Conservation (phyloP, 305 asterid genomes). For the Solanum hybrid region DNA sequence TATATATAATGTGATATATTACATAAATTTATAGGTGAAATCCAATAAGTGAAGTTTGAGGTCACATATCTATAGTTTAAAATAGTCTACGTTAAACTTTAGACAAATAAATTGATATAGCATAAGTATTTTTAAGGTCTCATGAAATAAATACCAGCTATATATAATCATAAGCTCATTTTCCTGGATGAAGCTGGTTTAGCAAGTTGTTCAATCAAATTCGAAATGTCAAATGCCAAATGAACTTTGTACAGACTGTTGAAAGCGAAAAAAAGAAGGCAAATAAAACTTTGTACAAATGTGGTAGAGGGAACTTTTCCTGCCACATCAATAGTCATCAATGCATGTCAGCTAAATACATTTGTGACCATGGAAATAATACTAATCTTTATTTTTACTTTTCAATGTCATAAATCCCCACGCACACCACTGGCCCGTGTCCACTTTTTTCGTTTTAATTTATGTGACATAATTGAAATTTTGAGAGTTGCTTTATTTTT, state of each 20-base stretch:
- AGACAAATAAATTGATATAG: background rate
- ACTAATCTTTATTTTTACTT: background rate
- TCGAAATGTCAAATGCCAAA: background rate
- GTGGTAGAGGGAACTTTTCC: background rate
- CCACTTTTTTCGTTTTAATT: background rate
- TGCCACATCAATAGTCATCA: background rate
- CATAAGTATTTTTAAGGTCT: background rate
- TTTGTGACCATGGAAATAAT: background rate
- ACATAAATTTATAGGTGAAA: too few species aligned
- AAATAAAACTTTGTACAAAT: background rate
- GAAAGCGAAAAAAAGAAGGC: background rate
- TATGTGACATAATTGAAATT: too few species aligned
- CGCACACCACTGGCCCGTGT: background rate
- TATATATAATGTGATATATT: too few species aligned
- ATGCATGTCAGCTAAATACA: background rate
- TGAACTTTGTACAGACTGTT: background rate
- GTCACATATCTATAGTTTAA: too few species aligned
- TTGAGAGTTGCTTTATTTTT: too few species aligned
- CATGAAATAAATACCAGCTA: background rate
- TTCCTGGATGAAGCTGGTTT: background rate
- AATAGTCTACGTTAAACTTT: background rate
- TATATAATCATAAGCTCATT: background rate
- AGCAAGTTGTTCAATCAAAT: background rate
- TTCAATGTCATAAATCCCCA: background rate
- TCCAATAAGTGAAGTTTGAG: background rate